Percentiles rank a stretch among this genome's conserved stretches.
These are phyloP conservation scores for Neurospora sp. DNA, from an alignment of 495 filamentous ascomycete genomes.

Conservation along the genomic window DNA sequence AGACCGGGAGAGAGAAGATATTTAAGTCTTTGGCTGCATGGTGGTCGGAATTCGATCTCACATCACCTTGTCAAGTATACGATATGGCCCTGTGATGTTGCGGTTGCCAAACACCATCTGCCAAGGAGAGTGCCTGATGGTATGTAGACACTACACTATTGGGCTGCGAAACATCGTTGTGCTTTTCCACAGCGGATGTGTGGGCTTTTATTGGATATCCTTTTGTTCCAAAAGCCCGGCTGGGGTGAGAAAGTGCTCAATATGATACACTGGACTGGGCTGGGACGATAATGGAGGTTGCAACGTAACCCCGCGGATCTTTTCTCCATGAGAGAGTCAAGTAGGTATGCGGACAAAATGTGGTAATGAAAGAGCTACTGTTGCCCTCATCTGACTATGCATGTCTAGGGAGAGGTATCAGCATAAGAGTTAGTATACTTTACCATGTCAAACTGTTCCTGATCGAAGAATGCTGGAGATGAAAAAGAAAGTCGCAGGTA, in stretches of 20 bases:
- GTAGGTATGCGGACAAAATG: background rate
- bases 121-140: background rate
- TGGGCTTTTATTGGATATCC: background rate
- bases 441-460: background rate
- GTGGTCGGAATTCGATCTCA: background rate
- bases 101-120: background rate
- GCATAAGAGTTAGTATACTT: background rate
- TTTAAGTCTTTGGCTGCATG: background rate
- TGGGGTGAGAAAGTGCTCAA: background rate
- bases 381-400: background rate
- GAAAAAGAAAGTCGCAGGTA: background rate
- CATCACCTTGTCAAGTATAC: background rate
- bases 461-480: background rate
- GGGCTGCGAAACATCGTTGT: background rate
- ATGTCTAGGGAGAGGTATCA: background rate
- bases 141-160: background rate
- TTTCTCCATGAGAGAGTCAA: background rate
- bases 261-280: background rate
- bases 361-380: background rate
- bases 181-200: background rate
- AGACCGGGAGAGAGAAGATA: background rate
- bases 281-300: background rate
- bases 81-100: background rate
- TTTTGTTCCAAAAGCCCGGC: background rate
- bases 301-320: background rate